These are phyloP conservation scores for Persicaria tinctoria DNA, from an alignment of 148 eudicot species.

Conservation along the genomic window DNA sequence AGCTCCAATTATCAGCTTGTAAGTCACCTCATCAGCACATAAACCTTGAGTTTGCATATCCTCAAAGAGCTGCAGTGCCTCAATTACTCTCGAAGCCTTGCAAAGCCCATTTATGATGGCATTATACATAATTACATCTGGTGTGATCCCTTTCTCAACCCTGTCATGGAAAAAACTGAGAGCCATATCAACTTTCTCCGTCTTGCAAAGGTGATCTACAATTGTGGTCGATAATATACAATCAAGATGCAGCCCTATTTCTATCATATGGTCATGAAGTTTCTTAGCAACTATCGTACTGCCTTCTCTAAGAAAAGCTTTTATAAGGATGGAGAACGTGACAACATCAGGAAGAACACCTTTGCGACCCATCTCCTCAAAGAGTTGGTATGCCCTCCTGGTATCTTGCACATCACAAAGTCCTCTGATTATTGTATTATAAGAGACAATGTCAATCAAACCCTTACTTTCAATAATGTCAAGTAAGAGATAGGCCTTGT, in stretches of 20 bases:
- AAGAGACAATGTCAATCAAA: conserved; percentile 70
- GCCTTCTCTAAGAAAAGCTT: conserved; percentile 63
- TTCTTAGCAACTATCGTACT: conserved; percentile 38
- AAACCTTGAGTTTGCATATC: conserved; percentile 57
- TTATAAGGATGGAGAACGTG: conserved; percentile 76
- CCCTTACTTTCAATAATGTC: conserved; percentile 69
- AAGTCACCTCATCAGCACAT: conserved; percentile 74
- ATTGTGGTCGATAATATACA: conserved; percentile 62
- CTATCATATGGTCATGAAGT: conserved; percentile 71
- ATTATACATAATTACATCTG: conserved; percentile 75
- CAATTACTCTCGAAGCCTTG: conserved; percentile 47
- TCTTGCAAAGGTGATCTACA: conserved; percentile 64
- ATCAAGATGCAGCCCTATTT: conserved; percentile 57
- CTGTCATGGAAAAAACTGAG: conserved; percentile 51
- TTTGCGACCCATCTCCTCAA: conserved; percentile 68
- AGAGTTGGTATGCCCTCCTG: conserved; percentile 51
- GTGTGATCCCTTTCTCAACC: conserved; percentile 56
- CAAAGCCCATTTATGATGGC: conserved; percentile 75
- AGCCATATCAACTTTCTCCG: conserved; percentile 51
- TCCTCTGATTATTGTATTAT: conserved; percentile 73
- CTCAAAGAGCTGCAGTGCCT: conserved; percentile 63
- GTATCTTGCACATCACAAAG: conserved; percentile 40
- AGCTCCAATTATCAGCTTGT: conserved; percentile 59
- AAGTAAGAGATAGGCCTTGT: conserved; percentile 67
- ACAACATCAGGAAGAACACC: conserved; percentile 71